These are phyloP conservation scores for Lactarius psammicola DNA, from an alignment of 768 basidiomycete species.

Conservation along the genomic window DNA sequence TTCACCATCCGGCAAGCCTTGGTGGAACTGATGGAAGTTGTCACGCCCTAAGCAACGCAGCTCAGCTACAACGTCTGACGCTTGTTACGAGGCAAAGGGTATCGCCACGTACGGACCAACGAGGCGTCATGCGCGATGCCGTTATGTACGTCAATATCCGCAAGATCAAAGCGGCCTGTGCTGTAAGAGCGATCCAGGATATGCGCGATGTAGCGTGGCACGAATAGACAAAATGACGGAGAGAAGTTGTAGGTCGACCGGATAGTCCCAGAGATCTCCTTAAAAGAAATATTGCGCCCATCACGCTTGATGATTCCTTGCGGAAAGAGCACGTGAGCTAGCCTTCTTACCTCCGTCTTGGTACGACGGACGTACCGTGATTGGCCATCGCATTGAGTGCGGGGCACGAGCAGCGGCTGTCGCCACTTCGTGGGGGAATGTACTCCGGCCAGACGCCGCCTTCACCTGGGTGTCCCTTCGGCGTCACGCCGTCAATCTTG, in stretches of 20 bases:
- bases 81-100: neutral
- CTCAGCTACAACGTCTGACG: neutral
- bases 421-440: conserved; percentile 52
- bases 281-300: conserved; percentile 68
- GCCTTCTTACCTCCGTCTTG: neutral
- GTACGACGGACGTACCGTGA: conserved; percentile 53
- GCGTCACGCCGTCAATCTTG: conserved; percentile 54
- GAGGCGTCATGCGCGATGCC: conserved; percentile 73
- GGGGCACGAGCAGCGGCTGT: conserved; percentile 73
- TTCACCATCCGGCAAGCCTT: conserved; percentile 47
- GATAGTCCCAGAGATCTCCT: conserved; percentile 37
- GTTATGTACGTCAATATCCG: conserved; percentile 70
- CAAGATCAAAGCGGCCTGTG: conserved; percentile 59
- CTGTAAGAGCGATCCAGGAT: conserved; percentile 56
- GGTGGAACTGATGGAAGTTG: conserved; percentile 45
- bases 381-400: conserved; percentile 81
- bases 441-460: conserved; percentile 71
- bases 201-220: conserved; percentile 57
- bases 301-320: conserved; percentile 51
- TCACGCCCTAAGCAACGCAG: conserved; percentile 51
- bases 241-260: conserved; percentile 62
- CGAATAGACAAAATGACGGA: conserved; percentile 63
- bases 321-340: neutral
- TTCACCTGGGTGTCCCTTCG: conserved; percentile 52
- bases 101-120: conserved; percentile 40